A percentile compares a stretch with the other conserved stretches of the same genome.
phyloP scores from a whole-genome alignment of 148 eudicot species.

The Camellia sinensis region DNA sequence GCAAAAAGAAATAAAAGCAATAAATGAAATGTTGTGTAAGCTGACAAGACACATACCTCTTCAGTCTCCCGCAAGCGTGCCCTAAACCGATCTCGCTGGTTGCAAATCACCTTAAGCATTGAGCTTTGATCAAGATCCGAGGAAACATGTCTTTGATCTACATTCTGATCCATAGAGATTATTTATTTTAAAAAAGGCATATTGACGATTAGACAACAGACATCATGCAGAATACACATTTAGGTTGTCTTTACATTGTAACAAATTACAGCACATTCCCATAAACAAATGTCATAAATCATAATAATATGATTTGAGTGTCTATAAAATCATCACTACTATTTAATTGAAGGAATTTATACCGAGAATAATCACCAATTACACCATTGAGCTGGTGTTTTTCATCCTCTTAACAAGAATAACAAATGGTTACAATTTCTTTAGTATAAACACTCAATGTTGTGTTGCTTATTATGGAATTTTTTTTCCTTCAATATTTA shows the following conservation, averaged over 20 bases:
- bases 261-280: background rate
- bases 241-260: background rate
- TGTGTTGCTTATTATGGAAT: too few relatives aligned
- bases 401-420: too few relatives aligned
- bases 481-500: too few relatives aligned
- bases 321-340: background rate
- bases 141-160: constrained; percentile 71
- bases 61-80: constrained; percentile 88
- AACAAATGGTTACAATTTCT: too few relatives aligned
- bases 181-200: background rate
- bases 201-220: background rate
- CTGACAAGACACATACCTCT: constrained; percentile 53
- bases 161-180: constrained; percentile 44
- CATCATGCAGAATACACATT: constrained; percentile 3
- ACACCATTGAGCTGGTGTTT: too few relatives aligned
- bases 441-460: too few relatives aligned
- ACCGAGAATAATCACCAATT: background rate
- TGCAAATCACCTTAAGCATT: constrained; percentile 98
- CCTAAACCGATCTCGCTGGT: constrained; percentile 94
- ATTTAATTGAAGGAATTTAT: background rate
- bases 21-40: background rate
- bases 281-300: background rate
- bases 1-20: background rate
- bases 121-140: constrained; percentile 91
- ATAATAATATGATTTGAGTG: background rate